These are phyloP conservation scores for Epichloe brachyelytri DNA, from an alignment of 2,329 filamentous ascomycete species.

Conservation along the genomic window DNA sequence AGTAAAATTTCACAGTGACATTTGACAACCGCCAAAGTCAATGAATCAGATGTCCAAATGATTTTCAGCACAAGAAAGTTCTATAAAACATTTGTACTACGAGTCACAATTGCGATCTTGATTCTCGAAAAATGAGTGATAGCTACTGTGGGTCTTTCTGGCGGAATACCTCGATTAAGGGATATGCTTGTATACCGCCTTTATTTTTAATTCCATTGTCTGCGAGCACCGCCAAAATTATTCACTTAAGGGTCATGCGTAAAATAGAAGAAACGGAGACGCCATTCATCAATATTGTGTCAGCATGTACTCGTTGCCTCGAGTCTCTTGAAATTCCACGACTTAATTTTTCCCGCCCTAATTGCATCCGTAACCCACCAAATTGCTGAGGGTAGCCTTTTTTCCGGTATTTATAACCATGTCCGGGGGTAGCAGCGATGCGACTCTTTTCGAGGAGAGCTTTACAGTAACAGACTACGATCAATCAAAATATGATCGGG, in stretches of 20 bases:
- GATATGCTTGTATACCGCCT: conserved; percentile 8
- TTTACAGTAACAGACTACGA: conserved; percentile 74
- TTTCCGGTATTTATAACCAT: conserved; percentile 2
- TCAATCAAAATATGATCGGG: conserved; percentile 86
- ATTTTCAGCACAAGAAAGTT: no score
- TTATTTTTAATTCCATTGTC: background rate
- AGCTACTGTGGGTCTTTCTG: background rate
- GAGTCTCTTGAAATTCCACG: background rate
- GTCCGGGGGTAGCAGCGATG: conserved; percentile 52
- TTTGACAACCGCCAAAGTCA: no score
- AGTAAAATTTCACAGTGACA: background rate
- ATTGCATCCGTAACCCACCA: background rate
- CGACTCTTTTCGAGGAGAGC: conserved; percentile 84
- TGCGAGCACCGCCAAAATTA: background rate
- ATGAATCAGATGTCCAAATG: no score
- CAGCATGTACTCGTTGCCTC: background rate
- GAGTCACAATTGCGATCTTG: background rate
- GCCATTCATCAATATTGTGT: background rate
- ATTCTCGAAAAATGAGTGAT: background rate
- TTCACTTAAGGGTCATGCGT: background rate
- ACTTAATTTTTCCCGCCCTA: background rate
- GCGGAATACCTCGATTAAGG: conserved; percentile 13
- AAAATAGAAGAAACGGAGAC: background rate
- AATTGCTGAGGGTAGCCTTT: background rate
- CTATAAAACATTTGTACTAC: no score